Evolutionary conservation across 768 basidiomycete species (phyloP), one percentile per base, ranked within the genome.

Genomic region (Termitomyces eurrhizus): DNA sequence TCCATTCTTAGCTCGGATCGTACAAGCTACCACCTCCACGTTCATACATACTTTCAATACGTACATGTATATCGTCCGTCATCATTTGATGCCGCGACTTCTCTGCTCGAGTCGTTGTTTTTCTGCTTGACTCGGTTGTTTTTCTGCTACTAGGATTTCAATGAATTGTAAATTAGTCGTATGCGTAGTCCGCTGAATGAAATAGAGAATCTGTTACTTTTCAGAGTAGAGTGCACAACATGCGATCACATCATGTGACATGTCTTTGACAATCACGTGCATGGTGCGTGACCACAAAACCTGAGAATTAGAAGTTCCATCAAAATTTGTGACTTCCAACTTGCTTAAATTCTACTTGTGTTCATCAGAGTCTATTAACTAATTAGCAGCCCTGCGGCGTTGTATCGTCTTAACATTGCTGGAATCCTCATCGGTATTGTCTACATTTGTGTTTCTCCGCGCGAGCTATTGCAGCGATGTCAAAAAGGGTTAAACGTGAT

Each of bases 1-100:
- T 57, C 54, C 57, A 11, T 52, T 60, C 37, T 33, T 52, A 37
- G 61, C 52, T 57, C 60, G 59, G 53, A 60, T 66, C 58, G 52
- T 58, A 54, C 64, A 63, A 60, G 48, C 57, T 61, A 58, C 13
- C 21, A 21, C 44, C 12, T 59, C 46, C 53, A 58, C 53, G 45
- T 32, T 36, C 29, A 60, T 52, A 57, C 54, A 44, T 59, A 59
- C 55, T 54, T 58, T 7, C 33, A 51, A 21, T n/a, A 26, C 35
- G 35, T 44, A 26, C 52, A 52, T 52, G 35, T 33, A 53, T 42
- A 12, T 55, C 41, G 14, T 53, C 21, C 54, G n/a, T 18, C 42
- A 55, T 32, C n/a, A 42, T 44, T 44, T 44, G 54, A 29, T 21
- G 54, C 32, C 29, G 7, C n/a, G 54, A 29, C 35, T 56, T 60